Evolutionary conservation across 768 basidiomycete species (phyloP).

Genomic region (Clitopilus passeckerianus): DNA sequence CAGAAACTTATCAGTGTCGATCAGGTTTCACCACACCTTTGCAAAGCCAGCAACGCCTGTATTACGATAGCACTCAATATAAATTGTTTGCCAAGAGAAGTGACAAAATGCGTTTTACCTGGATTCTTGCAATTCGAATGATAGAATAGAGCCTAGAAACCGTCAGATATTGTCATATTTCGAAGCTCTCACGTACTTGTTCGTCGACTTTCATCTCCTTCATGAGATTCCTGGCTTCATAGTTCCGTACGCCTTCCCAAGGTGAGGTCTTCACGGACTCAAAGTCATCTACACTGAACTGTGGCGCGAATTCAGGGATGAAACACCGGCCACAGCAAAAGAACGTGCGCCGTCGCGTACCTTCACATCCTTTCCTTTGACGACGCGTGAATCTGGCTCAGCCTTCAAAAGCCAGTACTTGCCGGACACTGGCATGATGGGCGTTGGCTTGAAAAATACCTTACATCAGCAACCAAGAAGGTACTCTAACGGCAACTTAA

Average conservation of each 20-base stretch:
- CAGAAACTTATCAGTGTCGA: constrained; percentile 4
- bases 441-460: not conserved
- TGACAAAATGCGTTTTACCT: constrained; percentile 33
- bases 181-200: constrained; percentile 39
- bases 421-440: constrained; percentile 7
- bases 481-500: too few relatives aligned
- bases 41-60: constrained; percentile 79
- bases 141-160: constrained; percentile 69
- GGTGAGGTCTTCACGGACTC: constrained; percentile 63
- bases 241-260: constrained; percentile 88
- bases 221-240: constrained; percentile 80
- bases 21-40: constrained; percentile 40
- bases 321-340: not conserved
- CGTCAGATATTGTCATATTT: not conserved
- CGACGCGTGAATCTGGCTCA: constrained; percentile 78
- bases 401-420: constrained; percentile 79
- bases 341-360: constrained; percentile 23
- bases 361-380: constrained; percentile 87
- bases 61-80: not conserved
- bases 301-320: not conserved
- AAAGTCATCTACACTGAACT: constrained; percentile 89
- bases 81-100: constrained; percentile 3
- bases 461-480: not conserved
- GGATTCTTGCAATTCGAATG: constrained; percentile 85
- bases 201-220: constrained; percentile 75